phyloP scores from a whole-genome alignment of 2,329 filamentous ascomycete species.

The Knufia fluminis region DNA sequence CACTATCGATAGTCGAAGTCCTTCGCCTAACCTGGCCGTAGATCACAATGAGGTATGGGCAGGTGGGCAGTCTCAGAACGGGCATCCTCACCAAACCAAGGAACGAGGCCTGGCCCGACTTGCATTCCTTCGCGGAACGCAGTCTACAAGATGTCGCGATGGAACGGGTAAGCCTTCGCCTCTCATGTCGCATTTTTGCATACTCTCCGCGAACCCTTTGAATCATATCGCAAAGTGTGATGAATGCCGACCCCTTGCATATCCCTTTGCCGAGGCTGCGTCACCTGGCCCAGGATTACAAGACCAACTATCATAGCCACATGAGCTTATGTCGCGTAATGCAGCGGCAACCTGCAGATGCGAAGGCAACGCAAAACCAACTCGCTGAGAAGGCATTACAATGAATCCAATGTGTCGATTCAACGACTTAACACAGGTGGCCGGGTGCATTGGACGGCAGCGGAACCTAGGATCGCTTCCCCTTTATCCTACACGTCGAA shows the following conservation, averaged over 20 bases:
- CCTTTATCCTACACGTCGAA: constrained; percentile 4
- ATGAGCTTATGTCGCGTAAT: constrained; percentile 5
- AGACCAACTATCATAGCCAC: constrained; percentile 1
- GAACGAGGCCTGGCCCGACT: background rate
- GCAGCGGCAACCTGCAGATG: constrained; percentile 10
- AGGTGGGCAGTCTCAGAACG: constrained; percentile 5
- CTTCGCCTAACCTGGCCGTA: background rate
- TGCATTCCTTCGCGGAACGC: background rate
- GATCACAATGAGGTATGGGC: background rate
- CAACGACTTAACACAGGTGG: background rate
- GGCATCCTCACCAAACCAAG: constrained; percentile 1
- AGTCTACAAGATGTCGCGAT: constrained; percentile 4
- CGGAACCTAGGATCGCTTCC: background rate
- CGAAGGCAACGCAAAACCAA: constrained; percentile 8
- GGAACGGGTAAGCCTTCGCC: background rate
- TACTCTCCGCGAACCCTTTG: background rate
- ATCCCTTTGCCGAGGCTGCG: constrained; percentile 4
- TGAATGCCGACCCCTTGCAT: constrained; percentile 6
- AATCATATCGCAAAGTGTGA: background rate
- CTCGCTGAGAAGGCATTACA: constrained; percentile 10
- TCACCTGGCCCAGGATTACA: background rate
- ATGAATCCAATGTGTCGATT: background rate
- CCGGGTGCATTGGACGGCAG: background rate
- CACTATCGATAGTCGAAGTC: constrained; percentile 2
- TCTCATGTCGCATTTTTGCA: background rate